Conservation (phyloP, 352 stramenopile species). For the Plasmopara halstedii region DNA sequence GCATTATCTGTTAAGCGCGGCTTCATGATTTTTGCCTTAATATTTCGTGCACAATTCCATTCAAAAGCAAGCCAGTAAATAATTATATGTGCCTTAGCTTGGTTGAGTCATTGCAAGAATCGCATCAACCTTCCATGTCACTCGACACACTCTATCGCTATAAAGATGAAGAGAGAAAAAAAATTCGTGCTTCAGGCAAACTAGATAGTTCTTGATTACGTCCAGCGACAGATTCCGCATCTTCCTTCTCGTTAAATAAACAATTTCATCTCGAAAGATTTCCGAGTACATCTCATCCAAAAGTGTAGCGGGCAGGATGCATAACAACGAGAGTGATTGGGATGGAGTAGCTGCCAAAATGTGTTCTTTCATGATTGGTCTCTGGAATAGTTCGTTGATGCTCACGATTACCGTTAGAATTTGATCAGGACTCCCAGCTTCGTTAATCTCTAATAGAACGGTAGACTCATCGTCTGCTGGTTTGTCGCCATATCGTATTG, state of each 20-base stretch:
- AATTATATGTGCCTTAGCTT: not conserved
- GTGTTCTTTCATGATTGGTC: slow-evolving; percentile 6
- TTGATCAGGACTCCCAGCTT: slow-evolving; percentile 10
- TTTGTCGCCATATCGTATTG: slow-evolving; percentile 2
- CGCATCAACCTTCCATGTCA: slow-evolving; percentile 27
- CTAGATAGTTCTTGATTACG: slow-evolving; percentile 18
- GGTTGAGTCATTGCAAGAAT: slow-evolving; percentile 16
- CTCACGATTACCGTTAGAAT: slow-evolving; percentile 15
- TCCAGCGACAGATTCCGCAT: slow-evolving; percentile 14
- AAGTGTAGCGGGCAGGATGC: slow-evolving; percentile 18
- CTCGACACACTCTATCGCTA: slow-evolving; percentile 8
- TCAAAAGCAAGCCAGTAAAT: no score
- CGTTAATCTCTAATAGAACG: slow-evolving; percentile 16
- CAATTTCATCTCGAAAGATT: not conserved
- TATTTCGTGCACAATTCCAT: no score
- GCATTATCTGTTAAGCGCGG: slow-evolving; percentile 1
- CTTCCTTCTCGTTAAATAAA: not conserved
- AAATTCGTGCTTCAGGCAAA: slow-evolving; percentile 2
- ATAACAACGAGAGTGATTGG: slow-evolving; percentile 20
- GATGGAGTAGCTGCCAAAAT: slow-evolving; percentile 9
- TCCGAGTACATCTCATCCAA: slow-evolving; percentile 17
- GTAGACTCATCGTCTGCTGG: not conserved
- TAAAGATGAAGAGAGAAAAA: slow-evolving; percentile 35
- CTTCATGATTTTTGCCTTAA: no score
- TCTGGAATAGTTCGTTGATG: slow-evolving; percentile 22